Base-by-base conservation (phyloP, 495 filamentous ascomycete genomes). In the Aspergillus baeticus region DNA sequence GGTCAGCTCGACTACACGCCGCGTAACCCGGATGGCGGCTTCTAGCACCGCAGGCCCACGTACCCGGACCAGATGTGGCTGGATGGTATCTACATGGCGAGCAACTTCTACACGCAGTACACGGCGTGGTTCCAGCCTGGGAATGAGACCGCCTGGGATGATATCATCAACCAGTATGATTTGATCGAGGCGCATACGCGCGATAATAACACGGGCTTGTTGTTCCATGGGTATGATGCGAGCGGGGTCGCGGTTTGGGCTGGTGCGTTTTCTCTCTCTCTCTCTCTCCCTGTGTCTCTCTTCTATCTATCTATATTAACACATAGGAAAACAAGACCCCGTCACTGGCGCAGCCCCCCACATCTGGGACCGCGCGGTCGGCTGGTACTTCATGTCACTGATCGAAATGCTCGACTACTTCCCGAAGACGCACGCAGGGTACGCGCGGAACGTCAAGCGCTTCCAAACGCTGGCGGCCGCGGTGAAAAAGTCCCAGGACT, bases 31-130 rank as follows among this genome's bases (percentile, higher is more conserved):
- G 58, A 39, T 13, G 58, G 58, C 11, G 58, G 58, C 5, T 38
- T 61, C 34, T 61, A 53, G 58, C 58, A 61, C 47, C 58, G 58
- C n/a, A 22, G 31, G n/a, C 53, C 53, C 0, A 61, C 58, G 4
- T 61, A 61, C 42, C 59, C 59, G 6, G 44, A 61, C 18, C 59
- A 61, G 43, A 61, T 61, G 59, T 61, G 59, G 59, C 37, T 61
- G 49, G 59, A 61, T 53, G 59, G 59, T 3, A 57, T 61, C 22
- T 57, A 61, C 13, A 61, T 61, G 59, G 35, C 54, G 13, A 37
- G 41, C 10, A 61, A 54, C 43, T 57, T 61, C 18, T 61, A 57
- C 13, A 54, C 59, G 4, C 48, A 54, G n/a, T 61, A 51, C 17
- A 61, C 59, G 2, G 37, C 15, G 29, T 61, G 58, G 58, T 61